Percentiles rank a stretch among this genome's conserved stretches.
Conservation (phyloP, 1,139 yeast species). For the Zygoascus sp. region DNA sequence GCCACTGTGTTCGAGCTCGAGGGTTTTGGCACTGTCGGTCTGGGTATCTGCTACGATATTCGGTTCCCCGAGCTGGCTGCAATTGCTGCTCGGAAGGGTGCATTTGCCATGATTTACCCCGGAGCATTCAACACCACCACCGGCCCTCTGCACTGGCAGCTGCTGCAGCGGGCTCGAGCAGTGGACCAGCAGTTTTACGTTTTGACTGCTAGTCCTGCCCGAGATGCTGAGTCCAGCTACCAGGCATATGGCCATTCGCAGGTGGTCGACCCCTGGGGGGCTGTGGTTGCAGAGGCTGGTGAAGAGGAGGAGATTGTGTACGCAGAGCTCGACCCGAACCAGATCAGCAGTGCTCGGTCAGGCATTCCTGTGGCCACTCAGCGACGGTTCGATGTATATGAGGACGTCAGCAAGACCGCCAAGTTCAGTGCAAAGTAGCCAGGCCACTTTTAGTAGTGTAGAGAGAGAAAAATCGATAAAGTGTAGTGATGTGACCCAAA, state of each 20-base stretch:
- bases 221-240: conserved; percentile 66
- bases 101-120: conserved; percentile 90
- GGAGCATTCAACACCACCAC: conserved; percentile 96
- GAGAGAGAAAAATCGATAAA: neutral
- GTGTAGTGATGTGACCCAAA: neutral
- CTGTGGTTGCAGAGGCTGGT: conserved; percentile 74
- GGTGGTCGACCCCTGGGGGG: conserved; percentile 84
- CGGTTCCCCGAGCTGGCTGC: conserved; percentile 89
- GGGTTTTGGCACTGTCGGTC: conserved; percentile 72
- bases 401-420: conserved; percentile 52
- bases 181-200: conserved; percentile 84
- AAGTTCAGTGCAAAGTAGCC: conserved; percentile 26
- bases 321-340: conserved; percentile 69
- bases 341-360: conserved; percentile 56
- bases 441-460: too few species aligned
- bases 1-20: conserved; percentile 71
- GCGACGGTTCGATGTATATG: conserved; percentile 81
- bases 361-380: conserved; percentile 77
- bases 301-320: conserved; percentile 76
- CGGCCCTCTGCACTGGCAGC: conserved; percentile 92
- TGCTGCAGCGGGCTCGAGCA: conserved; percentile 80
- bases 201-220: conserved; percentile 81
- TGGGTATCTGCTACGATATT: conserved; percentile 90
- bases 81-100: conserved; percentile 66
- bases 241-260: conserved; percentile 93